Evolutionary conservation across 2,329 filamentous ascomycete species (phyloP), one percentile per base, ranked within the genome.

Genomic region (Lasiodiplodia gonubiensis): DNA sequence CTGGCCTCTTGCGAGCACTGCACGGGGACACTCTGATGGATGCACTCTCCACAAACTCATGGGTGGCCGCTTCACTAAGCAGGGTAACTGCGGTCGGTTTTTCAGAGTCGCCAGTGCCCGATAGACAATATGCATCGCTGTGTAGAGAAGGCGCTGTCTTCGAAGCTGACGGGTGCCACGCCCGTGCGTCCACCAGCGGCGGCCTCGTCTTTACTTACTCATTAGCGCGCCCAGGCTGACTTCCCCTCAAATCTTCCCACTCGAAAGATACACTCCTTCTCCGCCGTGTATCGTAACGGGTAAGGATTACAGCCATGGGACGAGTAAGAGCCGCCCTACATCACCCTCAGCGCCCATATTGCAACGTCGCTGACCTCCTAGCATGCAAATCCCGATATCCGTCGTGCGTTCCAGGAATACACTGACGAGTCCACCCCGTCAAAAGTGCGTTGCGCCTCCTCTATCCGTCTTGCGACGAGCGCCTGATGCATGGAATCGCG

Each of bases 381-480:
- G 66, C 77, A 78, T 72, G 79, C 79, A 65, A 81, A 81, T 70
- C 78, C 78, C 42, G 79, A 81, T 70, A 80, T 81, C 64, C 71
- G 78, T 49, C 72, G 77, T 49, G 78, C 77, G 35, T 79, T 78
- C 70, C 73, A 70, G 21, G 79, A 81, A 70, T 81, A 79, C 67
- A 77, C 80, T 68, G 80, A 81, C 66, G 69, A 74, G 23, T 77
- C 80, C 67, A 80, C 78, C 49, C 78, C 79, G 16, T 77, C 79
- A 37, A 81, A 81, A 72, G 76, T 75, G 54, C 64, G 71, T 71
- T 33, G 23, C 55, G 10, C 18, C 68, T 49, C 37, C 35, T 59
- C 37, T 35, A n/a, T 30, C 35, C 54, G 53, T 52, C 30, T 63
- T 63, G 37, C 67, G 46, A 46, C 53, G 51, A 25, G 11, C 49